These are phyloP conservation scores for Annulohypoxylon bovei DNA, from an alignment of 495 filamentous ascomycete genomes.

Conservation along the genomic window DNA sequence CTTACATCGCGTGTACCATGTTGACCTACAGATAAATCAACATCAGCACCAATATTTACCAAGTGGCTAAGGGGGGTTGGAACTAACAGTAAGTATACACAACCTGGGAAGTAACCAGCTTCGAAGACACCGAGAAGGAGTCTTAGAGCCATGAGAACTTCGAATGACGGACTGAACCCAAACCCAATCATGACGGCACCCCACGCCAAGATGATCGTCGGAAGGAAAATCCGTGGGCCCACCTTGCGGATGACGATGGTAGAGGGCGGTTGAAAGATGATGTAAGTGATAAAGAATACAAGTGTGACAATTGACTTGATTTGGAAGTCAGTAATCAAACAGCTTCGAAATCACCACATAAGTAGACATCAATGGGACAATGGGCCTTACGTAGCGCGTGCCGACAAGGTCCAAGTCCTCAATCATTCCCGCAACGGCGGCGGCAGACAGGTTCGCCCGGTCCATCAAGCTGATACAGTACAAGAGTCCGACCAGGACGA, in stretches of 20 bases:
- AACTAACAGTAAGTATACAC: slow-evolving; percentile 64
- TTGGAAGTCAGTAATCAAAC: slow-evolving; percentile 35
- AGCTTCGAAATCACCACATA: background rate
- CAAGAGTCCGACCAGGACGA: slow-evolving; percentile 64
- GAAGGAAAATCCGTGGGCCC: slow-evolving; percentile 63
- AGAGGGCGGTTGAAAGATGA: slow-evolving; percentile 63
- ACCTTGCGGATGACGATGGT: slow-evolving; percentile 66
- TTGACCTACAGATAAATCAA: slow-evolving; percentile 45
- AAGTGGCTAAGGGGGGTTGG: background rate
- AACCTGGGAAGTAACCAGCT: slow-evolving; percentile 69
- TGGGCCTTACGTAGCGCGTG: slow-evolving; percentile 52
- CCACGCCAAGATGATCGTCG: slow-evolving; percentile 60
- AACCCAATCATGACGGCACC: slow-evolving; percentile 64
- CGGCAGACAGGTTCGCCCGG: slow-evolving; percentile 67
- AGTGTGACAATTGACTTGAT: slow-evolving; percentile 61
- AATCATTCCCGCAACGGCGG: slow-evolving; percentile 65
- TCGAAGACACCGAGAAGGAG: slow-evolving; percentile 68
- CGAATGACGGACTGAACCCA: slow-evolving; percentile 63
- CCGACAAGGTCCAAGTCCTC: slow-evolving; percentile 60
- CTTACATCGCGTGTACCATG: slow-evolving; percentile 67
- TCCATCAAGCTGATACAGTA: slow-evolving; percentile 72
- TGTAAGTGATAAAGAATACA: slow-evolving; percentile 70
- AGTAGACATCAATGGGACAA: no score
- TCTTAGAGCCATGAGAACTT: slow-evolving; percentile 60
- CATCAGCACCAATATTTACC: background rate